Conservation (phyloP, 2,329 filamentous ascomycete genomes). For the Myriangium duriaei region DNA sequence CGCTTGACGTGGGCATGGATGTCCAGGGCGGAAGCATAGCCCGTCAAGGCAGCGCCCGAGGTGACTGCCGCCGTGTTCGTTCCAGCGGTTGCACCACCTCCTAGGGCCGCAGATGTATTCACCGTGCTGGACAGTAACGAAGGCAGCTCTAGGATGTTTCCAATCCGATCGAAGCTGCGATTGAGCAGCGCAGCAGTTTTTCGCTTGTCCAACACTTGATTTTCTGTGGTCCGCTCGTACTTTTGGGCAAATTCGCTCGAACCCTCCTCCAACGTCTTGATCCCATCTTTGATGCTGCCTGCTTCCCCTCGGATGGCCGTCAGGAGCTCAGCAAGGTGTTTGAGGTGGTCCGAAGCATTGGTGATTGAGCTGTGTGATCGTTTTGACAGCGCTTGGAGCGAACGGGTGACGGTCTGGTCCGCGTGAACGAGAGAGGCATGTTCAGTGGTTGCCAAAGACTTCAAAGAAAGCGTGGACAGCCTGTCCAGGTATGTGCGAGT, state of each 20-base stretch:
- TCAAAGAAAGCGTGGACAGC: conserved; percentile 63
- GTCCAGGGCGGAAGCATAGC: conserved; percentile 77
- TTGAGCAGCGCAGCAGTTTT: conserved; percentile 71
- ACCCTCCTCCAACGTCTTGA: conserved; percentile 68
- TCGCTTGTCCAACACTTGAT: conserved; percentile 53
- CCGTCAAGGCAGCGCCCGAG: conserved; percentile 32
- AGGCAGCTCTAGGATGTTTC: conserved; percentile 84
- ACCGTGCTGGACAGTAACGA: conserved; percentile 72
- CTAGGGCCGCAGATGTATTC: conserved; percentile 37
- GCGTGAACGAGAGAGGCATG: conserved; percentile 67
- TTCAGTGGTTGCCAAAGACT: conserved; percentile 61
- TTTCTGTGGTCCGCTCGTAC: conserved; percentile 60
- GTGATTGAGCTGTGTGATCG: conserved; percentile 79
- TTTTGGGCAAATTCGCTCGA: conserved; percentile 70
- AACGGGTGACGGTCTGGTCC: conserved; percentile 67
- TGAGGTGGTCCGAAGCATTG: conserved; percentile 63
- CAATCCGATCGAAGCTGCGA: conserved; percentile 76
- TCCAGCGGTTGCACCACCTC: conserved; percentile 29
- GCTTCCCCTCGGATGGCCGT: conserved; percentile 55
- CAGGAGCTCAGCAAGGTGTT: conserved; percentile 59
- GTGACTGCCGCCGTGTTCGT: conserved; percentile 22
- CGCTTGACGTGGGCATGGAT: conserved; percentile 87
- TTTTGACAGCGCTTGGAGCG: conserved; percentile 78
- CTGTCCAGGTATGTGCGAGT: conserved; percentile 62
- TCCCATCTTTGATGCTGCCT: conserved; percentile 52